Evolutionary conservation across 257 asterid species (phyloP).

Genomic region (Mentha longifolia): DNA sequence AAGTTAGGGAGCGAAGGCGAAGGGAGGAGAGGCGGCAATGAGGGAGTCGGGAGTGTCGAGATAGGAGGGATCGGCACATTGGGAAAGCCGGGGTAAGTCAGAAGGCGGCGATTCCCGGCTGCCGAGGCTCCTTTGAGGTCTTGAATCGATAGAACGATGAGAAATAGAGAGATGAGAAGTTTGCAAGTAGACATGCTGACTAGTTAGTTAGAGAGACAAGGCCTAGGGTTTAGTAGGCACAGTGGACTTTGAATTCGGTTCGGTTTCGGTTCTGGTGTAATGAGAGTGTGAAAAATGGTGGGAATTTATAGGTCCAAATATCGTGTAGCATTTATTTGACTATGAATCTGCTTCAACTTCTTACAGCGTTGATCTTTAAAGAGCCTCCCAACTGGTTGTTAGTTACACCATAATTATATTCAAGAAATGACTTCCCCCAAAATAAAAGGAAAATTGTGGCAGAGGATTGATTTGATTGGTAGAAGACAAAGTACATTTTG

Average conservation of each 20-base stretch:
- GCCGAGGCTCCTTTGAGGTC: conserved; percentile 17
- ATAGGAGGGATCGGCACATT: conserved; percentile 3
- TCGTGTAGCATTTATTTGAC: conserved; percentile 25
- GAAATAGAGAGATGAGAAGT: conserved; percentile 25
- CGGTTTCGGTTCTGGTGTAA: neutral
- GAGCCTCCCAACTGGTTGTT: conserved; percentile 25
- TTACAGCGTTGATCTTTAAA: conserved; percentile 28
- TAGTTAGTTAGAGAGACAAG: neutral
- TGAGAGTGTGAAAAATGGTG: neutral
- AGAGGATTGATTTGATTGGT: neutral
- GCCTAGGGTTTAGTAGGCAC: neutral
- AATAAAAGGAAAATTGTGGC: neutral
- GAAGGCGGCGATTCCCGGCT: conserved; percentile 34
- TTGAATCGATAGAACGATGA: conserved; percentile 32
- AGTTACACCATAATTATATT: conserved; percentile 14
- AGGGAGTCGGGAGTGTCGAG: neutral
- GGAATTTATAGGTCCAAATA: conserved; percentile 23
- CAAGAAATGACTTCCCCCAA: neutral
- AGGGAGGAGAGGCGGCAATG: neutral
- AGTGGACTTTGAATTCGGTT: neutral
- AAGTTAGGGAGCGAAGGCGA: conserved; percentile 13
- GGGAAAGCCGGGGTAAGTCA: conserved; percentile 34
- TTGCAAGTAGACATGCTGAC: conserved; percentile 35
- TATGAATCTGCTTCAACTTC: conserved; percentile 18
- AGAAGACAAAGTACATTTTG: conserved; percentile 3